Evolutionary conservation across 441 rosid genomes (phyloP).

Genomic region (Syzygium malaccense): DNA sequence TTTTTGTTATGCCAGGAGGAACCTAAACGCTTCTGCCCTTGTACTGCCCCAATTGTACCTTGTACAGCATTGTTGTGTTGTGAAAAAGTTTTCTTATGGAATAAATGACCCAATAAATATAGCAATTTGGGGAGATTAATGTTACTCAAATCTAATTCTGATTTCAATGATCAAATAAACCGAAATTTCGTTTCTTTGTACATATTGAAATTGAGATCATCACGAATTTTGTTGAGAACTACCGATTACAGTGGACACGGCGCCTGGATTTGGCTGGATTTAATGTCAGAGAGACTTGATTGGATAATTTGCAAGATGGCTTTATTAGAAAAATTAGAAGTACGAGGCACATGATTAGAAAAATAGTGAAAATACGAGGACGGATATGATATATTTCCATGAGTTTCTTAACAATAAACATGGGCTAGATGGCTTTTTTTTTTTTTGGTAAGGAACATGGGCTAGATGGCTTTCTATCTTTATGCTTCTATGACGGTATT

Average conservation of each 20-base stretch:
- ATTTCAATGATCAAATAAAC: neutral
- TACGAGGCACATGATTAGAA: neutral
- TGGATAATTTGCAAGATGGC: neutral
- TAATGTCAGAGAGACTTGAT: neutral
- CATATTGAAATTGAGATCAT: neutral
- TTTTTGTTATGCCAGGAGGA: neutral
- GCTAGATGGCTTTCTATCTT: neutral
- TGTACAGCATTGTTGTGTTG: neutral
- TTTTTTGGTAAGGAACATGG: neutral
- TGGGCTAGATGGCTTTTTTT: neutral
- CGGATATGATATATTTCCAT: neutral
- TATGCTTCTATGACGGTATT: neutral
- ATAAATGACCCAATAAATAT: neutral
- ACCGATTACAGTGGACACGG: fast-evolving
- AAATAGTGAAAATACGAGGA: neutral
- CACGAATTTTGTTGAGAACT: neutral
- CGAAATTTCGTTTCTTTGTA: neutral
- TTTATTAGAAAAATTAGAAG: neutral
- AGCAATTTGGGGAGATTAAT: neutral
- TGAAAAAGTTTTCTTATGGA: neutral
- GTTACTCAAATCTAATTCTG: neutral
- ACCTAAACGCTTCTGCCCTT: neutral
- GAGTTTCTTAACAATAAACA: neutral
- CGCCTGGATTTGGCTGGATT: fast-evolving
- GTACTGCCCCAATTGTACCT: neutral